A percentile compares a stretch with the other conserved stretches of the same genome.
phyloP scores from a whole-genome alignment of 352 stramenopile species.

The Pythium volutum region DNA sequence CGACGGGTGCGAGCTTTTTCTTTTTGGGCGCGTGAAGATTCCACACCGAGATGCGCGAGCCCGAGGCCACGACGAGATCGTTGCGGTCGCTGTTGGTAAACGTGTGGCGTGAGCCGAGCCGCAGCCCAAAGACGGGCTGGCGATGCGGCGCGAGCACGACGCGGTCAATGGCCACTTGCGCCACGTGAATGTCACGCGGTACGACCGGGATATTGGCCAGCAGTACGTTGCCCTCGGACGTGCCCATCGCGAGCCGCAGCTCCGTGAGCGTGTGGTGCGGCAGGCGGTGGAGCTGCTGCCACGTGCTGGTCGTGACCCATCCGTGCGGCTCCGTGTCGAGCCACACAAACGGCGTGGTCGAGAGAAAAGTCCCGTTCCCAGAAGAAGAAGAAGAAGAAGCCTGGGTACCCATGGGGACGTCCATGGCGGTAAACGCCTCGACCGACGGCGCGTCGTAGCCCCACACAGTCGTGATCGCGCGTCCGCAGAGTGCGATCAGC shows the following conservation, averaged over 20 bases:
- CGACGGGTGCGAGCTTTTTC: slow-evolving; percentile 31
- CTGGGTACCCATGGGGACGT: background rate
- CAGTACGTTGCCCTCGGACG: slow-evolving; percentile 57
- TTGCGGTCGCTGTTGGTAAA: slow-evolving; percentile 50
- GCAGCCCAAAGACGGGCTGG: slow-evolving; percentile 61
- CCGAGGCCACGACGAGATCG: slow-evolving; percentile 57
- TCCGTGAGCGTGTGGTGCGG: slow-evolving; percentile 13
- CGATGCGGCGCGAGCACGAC: slow-evolving; percentile 49
- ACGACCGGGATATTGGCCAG: slow-evolving; percentile 38
- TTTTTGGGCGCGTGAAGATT: slow-evolving; percentile 37
- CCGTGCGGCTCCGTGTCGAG: slow-evolving; percentile 71
- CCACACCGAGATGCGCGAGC: slow-evolving; percentile 71
- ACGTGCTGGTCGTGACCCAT: slow-evolving; percentile 64
- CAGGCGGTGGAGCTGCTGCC: slow-evolving; percentile 57
- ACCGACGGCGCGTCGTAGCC: slow-evolving; percentile 51
- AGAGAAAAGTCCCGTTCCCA: slow-evolving; percentile 36
- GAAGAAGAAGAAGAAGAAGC: background rate
- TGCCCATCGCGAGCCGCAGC: slow-evolving; percentile 55
- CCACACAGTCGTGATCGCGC: slow-evolving; percentile 69
- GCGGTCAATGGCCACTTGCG: slow-evolving; percentile 39
- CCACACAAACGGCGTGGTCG: slow-evolving; percentile 41
- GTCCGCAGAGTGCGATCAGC: slow-evolving; percentile 61
- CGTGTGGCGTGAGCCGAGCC: slow-evolving; percentile 46
- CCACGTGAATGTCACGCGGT: slow-evolving; percentile 14
- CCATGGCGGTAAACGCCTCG: slow-evolving; percentile 19